Evolutionary conservation across 164 flowering plant genomes (phyloP), one percentile per base, ranked within the genome.

Genomic region (Macadamia integrifolia): DNA sequence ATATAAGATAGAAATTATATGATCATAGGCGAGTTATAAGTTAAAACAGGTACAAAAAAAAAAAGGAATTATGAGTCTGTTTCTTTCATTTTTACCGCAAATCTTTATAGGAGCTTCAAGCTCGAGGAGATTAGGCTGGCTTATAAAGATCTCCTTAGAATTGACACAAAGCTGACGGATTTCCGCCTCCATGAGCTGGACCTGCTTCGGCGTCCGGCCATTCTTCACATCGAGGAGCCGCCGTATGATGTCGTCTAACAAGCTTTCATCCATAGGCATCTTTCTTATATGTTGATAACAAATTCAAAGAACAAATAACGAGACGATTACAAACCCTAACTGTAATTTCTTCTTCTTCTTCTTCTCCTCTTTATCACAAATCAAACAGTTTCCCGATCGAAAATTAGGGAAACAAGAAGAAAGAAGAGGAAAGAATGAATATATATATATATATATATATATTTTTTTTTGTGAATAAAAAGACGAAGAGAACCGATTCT

Each of bases 61-160:
- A 58, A 5, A 35, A 18, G 31, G 43, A 7, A 13, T 6, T 30
- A 46, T 43, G 5, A 28, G 15, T 17, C 15, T 15, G 6, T n/a
- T 13, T 30, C 0, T 32, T 12, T 35, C 40, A 17, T 35, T 35
- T 23, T 65, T 87, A 89, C 95, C 95, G 35, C 92, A 89, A 57
- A 89, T 87, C 69, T 89, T 87, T 15, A 89, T 81, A 1, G 95
- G 95, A 57, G 92, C 92, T 78, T 87, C 90, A n/a, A 89, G 86
- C 78, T 87, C 90, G 10, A 89, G 83, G 17, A 89, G 86, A 75
- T 87, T 87, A n/a, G 92, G 92, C 74, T 89, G 95, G 59, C 77
- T 68, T 46, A 86, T 78, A 48, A 89, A 86, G 56, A 87, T 73
- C 69, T 85, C 90, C 75, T 74, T 86, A 6, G 95, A 72, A 7